Evolutionary conservation across 192 early-diverging fungal genomes (phyloP).

Genomic region (Mortierella alpina): DNA sequence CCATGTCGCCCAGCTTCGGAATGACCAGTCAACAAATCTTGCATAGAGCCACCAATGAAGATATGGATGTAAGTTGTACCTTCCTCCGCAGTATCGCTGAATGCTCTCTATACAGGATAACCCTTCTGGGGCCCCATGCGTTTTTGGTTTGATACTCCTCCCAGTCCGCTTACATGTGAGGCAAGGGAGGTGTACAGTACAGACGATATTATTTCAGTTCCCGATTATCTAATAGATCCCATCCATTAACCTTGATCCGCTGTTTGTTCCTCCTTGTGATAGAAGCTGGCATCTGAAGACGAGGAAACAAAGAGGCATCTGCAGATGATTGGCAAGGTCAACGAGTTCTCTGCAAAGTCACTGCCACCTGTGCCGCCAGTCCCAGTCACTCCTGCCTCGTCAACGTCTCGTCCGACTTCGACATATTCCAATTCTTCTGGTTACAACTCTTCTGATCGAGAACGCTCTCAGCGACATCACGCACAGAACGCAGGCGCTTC

Average conservation of each 20-base stretch:
- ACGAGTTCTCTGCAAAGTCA: constrained; percentile 29
- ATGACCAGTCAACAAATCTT: constrained; percentile 26
- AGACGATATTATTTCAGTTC: not conserved
- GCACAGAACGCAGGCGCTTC: not conserved
- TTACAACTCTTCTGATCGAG: constrained; percentile 21
- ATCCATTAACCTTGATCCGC: no score
- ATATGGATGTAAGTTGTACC: constrained; percentile 40
- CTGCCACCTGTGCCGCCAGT: constrained; percentile 32
- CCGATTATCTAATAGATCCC: not conserved
- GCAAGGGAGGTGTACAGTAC: no score
- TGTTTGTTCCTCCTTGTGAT: not conserved
- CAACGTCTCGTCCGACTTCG: constrained; percentile 26
- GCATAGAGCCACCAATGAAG: constrained; percentile 17
- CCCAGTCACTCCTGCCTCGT: not conserved
- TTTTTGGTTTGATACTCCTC: constrained; percentile 10
- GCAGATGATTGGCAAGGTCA: constrained; percentile 33
- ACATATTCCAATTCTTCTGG: constrained; percentile 35
- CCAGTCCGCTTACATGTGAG: not conserved
- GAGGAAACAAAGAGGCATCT: constrained; percentile 32
- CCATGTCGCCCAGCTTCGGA: constrained; percentile 35
- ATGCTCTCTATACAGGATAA: not conserved
- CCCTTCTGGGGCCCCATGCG: not conserved
- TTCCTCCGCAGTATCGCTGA: not conserved
- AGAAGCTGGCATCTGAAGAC: constrained; percentile 32
- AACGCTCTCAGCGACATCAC: constrained; percentile 12